Evolutionary conservation across 2,329 filamentous ascomycete genomes (phyloP), one percentile per base, ranked within the genome.

Genomic region (Paramyrothecium roridum): DNA sequence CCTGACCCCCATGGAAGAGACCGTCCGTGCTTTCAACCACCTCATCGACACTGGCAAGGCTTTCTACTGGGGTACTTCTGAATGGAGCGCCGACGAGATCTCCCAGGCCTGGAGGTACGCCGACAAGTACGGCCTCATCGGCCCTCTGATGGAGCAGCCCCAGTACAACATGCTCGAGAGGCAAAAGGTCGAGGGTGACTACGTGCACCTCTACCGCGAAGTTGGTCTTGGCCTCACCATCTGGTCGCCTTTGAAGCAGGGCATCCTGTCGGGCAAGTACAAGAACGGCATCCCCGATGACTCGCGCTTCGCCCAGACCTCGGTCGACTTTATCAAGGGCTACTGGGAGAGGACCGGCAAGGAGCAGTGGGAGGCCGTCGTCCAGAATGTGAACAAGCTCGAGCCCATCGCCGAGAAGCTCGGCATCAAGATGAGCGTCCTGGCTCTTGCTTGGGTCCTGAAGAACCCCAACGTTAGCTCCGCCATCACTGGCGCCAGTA

Each of bases 31-130:
- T 53, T 89, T 90, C 75, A 89, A 89, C 75, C 78, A 88, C 69
- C 72, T 90, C 53, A 88, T 90, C 67, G 76, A 85, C 68, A 79
- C 77, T 1, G 87, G 87, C 60, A 85, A 88, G 72, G 83, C 84
- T 2, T 82, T 90, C 59, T 88, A 89, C 75, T 88, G 85, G 85
- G 86, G 85, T 46, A 89, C 85, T 0, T 87, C 83, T 0, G 84
- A 88, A 68, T 89, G 86, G 85, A 79, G 77, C 57, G 83, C 86
- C 47, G 80, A 82, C 56, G 85, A 88, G 73, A 88, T 89, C 65
- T 79, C 81, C 7, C 78, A 83, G 56, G 86, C 86, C 1, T 84
- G 81, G 75, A 75, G 82, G 16, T 76, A 83, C 57, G 83, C 86
- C 34, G 83, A 87, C 61, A 78, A 76, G 59, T 76, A 88, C 10